Conservation (phyloP, 805 yeast genomes). For the Starmerella stellata region DNA sequence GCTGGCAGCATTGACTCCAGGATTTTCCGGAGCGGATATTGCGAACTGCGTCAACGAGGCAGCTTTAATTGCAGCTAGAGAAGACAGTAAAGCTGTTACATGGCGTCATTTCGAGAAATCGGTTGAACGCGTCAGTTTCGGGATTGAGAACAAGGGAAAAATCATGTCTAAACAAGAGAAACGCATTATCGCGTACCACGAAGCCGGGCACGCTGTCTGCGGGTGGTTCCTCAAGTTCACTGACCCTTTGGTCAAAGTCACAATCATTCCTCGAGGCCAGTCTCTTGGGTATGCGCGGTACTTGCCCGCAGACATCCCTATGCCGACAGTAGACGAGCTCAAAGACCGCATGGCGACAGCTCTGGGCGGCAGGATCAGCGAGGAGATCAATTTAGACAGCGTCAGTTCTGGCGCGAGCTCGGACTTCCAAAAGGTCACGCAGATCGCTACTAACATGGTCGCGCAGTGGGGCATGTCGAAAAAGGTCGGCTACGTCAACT, state of each 20-base stretch:
- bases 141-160: constrained; percentile 77
- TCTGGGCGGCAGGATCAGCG: constrained; percentile 90
- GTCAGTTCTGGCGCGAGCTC: constrained; percentile 94
- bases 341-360: constrained; percentile 91
- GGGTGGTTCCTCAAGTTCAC: constrained; percentile 90
- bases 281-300: constrained; percentile 97
- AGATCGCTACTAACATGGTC: constrained; percentile 87
- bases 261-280: constrained; percentile 92
- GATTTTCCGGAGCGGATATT: constrained; percentile 96
- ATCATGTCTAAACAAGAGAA: constrained; percentile 74
- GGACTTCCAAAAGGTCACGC: constrained; percentile 89
- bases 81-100: constrained; percentile 48
- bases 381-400: constrained; percentile 77
- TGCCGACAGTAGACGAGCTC: constrained; percentile 59
- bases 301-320: constrained; percentile 78
- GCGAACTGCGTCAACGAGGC: constrained; percentile 96
- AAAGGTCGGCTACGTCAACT: constrained; percentile 66
- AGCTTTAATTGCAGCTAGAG: constrained; percentile 89
- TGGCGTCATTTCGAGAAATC: constrained; percentile 82
- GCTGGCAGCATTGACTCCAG: constrained; percentile 90
- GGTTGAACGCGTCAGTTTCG: constrained; percentile 92
- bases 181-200: constrained; percentile 86
- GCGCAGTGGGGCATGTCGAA: constrained; percentile 80
- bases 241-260: constrained; percentile 85
- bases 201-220: constrained; percentile 97